A percentile compares a stretch with the other conserved stretches of the same genome.
These are phyloP conservation scores for Colletotrichum liaoningense DNA, from an alignment of 2,329 filamentous ascomycete genomes.

Conservation along the genomic window DNA sequence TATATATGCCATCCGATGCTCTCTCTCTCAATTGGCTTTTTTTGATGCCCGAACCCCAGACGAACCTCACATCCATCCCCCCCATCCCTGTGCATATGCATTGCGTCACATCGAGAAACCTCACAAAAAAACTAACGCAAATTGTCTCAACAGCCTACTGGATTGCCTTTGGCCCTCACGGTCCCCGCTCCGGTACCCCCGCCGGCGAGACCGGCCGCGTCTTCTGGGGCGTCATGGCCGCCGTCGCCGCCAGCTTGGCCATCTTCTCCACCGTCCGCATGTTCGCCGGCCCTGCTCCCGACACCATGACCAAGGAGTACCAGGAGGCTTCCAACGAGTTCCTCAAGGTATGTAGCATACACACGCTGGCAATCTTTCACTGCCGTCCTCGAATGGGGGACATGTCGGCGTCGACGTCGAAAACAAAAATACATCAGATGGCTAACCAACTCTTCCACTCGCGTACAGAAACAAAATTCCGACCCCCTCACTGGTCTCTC, in stretches of 20 bases:
- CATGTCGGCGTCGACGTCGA: background rate
- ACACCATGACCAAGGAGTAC: conserved; percentile 96
- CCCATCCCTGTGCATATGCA: conserved; percentile 29
- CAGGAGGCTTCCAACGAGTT: conserved; percentile 96
- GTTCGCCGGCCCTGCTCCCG: conserved; percentile 78
- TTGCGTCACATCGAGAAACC: conserved; percentile 34
- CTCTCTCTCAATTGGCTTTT: background rate
- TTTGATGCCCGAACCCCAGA: background rate
- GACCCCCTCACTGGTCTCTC: conserved; percentile 89
- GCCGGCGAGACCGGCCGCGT: conserved; percentile 88
- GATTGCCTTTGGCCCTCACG: conserved; percentile 98
- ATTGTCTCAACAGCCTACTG: conserved; percentile 82
- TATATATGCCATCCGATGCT: background rate
- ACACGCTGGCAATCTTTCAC: too few relatives aligned
- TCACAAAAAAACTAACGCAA: conserved; percentile 49
- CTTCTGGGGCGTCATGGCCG: conserved; percentile 76
- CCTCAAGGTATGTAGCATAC: conserved; percentile 72
- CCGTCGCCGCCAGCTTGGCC: conserved; percentile 73
- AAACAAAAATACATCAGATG: too few relatives aligned
- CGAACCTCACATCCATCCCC: conserved; percentile 6
- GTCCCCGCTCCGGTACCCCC: conserved; percentile 84
- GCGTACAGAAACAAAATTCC: conserved; percentile 78
- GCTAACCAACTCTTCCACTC: background rate
- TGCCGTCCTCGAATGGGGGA: too few relatives aligned
- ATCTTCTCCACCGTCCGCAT: conserved; percentile 80